phyloP scores from a whole-genome alignment of 2,329 filamentous ascomycete species.

The Zymoseptoria ardabiliae region DNA sequence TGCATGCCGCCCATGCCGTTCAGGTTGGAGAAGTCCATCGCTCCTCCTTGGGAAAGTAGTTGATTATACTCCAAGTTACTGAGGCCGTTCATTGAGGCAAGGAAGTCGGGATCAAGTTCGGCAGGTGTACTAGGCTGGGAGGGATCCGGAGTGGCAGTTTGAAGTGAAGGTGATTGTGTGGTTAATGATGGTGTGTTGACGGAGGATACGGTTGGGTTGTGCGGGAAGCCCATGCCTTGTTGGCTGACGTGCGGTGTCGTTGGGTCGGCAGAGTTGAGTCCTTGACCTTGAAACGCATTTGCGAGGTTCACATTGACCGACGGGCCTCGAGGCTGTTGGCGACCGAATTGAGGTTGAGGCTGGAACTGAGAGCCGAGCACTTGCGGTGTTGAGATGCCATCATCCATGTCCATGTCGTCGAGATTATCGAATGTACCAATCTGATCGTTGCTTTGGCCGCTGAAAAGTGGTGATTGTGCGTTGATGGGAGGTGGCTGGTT shows the following conservation, averaged over 20 bases:
- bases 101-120: conserved; percentile 55
- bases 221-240: conserved; percentile 64
- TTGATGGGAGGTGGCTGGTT: conserved; percentile 9
- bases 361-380: conserved; percentile 35
- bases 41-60: conserved; percentile 33
- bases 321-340: conserved; percentile 51
- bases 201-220: conserved; percentile 93
- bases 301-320: conserved; percentile 77
- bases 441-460: conserved; percentile 26
- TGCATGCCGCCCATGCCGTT: conserved; percentile 57
- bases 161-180: conserved; percentile 61
- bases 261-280: conserved; percentile 76
- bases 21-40: conserved; percentile 27
- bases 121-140: conserved; percentile 63
- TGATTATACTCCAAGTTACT: conserved; percentile 27
- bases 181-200: conserved; percentile 91
- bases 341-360: conserved; percentile 46
- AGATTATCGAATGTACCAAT: conserved; percentile 48
- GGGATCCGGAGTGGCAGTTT: conserved; percentile 55
- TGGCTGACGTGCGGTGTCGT: conserved; percentile 70
- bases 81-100: conserved; percentile 33
- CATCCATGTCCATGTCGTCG: conserved; percentile 97
- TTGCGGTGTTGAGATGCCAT: conserved; percentile 56
- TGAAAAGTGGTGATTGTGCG: conserved; percentile 27
- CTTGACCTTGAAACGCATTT: conserved; percentile 59